Conservation (phyloP, 2,329 filamentous ascomycete genomes). For the Xylariaceae sp. region DNA sequence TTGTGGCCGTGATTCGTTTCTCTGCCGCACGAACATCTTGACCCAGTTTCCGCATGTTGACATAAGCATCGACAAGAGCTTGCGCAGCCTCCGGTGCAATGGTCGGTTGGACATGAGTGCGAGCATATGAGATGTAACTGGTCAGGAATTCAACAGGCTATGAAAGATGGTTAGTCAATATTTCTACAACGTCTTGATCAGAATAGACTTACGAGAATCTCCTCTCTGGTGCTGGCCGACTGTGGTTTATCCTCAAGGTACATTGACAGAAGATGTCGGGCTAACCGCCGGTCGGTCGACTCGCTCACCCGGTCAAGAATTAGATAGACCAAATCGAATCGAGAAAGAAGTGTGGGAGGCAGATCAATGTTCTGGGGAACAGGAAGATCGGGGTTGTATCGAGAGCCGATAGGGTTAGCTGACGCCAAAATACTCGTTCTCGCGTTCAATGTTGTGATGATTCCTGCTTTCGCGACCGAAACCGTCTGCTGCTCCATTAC, state of each 20-base stretch:
- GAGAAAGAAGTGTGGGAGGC: slow-evolving; percentile 86
- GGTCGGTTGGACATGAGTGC: slow-evolving; percentile 74
- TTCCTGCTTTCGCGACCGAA: slow-evolving; percentile 83
- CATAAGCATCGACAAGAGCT: slow-evolving; percentile 80
- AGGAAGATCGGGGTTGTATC: slow-evolving; percentile 92
- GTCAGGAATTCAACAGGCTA: slow-evolving; percentile 93
- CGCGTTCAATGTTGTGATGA: slow-evolving; percentile 94
- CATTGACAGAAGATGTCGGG: slow-evolving; percentile 90
- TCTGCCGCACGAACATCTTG: slow-evolving; percentile 81
- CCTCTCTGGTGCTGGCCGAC: slow-evolving; percentile 65
- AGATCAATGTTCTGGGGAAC: slow-evolving; percentile 98
- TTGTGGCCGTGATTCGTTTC: slow-evolving; percentile 95
- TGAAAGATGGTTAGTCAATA: slow-evolving; percentile 26
- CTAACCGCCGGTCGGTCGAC: slow-evolving; percentile 78
- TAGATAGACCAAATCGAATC: slow-evolving; percentile 95
- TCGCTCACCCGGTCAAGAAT: slow-evolving; percentile 94
- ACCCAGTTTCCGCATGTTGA: slow-evolving; percentile 91
- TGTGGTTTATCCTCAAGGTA: slow-evolving; percentile 94
- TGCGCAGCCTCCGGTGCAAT: slow-evolving; percentile 76
- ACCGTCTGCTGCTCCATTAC: slow-evolving; percentile 87
- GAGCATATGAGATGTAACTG: slow-evolving; percentile 93
- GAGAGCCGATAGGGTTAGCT: slow-evolving; percentile 95
- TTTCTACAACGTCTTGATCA: not conserved
- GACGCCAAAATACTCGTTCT: slow-evolving; percentile 93
- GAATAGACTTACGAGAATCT: slow-evolving; percentile 65